Base-by-base conservation (phyloP, 805 yeast species). In the Limtongia smithiae region DNA sequence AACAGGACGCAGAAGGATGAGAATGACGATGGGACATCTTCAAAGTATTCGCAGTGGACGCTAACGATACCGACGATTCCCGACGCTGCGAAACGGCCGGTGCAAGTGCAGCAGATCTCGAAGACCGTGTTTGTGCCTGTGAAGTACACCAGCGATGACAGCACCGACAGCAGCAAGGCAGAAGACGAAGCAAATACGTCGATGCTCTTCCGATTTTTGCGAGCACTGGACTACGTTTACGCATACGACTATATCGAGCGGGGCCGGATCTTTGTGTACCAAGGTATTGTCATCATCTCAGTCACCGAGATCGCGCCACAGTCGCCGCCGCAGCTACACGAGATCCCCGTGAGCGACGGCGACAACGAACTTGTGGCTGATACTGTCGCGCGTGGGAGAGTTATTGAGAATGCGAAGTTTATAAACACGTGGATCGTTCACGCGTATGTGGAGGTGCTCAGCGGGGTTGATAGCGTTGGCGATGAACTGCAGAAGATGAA, bases 21-120 rank as follows among this genome's bases (percentile, higher is more conserved):
- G n/a, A 37, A 5, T 15, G 38, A 25, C 18, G 20, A 15, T n/a
- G 38, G 9, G n/a, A 4, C 24, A 18, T 17, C 41, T 9, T n/a
- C n/a, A n/a, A n/a, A n/a, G n/a, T n/a, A n/a, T n/a, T 41, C 53
- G 18, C 37, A 52, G 7, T 66, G 70, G 70, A 48, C 56, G 5
- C 43, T 69, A 34, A 60, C 60, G 18, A 54, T 67, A 25, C 50
- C 55, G 17, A 70, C 68, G 45, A 61, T 68, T 37, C 73, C 73
- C 2, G 73, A 70, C 52, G 66, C 72, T 0, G 71, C 71, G 24
- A 62, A 64, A 18, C 61, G 66, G 27, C 34, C 46, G 11, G 56
- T 51, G 17, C 50, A 44, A 20, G 53, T 48, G 11, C 57, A 52
- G 41, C 21, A 41, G n/a, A 30, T 52, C 25, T 24, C 46, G 15